Evolutionary conservation across 2,329 filamentous ascomycete species (phyloP).

Genomic region (Myriosclerotinia curreyana): DNA sequence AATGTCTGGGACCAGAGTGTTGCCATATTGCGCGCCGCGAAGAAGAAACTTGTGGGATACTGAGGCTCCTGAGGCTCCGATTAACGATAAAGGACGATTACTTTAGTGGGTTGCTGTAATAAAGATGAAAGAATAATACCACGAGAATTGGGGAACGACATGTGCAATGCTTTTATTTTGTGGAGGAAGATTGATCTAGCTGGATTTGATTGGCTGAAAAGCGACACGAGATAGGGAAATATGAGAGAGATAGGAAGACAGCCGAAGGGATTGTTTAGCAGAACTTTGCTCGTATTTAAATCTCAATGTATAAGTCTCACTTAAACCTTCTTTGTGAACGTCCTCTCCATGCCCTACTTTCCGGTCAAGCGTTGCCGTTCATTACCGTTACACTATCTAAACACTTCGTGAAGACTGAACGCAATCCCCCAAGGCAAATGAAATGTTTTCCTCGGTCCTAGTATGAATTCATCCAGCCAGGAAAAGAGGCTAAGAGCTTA

Average conservation of each 20-base stretch:
- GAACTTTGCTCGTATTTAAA: background rate
- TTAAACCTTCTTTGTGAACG: background rate
- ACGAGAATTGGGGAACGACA: background rate
- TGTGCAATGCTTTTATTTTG: background rate
- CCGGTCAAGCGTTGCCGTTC: background rate
- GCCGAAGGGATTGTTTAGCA: background rate
- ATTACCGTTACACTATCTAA: background rate
- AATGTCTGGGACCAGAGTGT: conserved; percentile 23
- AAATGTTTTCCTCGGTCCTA: too few species aligned
- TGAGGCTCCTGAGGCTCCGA: background rate
- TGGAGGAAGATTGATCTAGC: background rate
- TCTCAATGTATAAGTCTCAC: background rate
- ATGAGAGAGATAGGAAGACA: background rate
- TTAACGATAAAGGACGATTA: background rate
- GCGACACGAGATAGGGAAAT: background rate
- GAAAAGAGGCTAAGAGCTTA: background rate
- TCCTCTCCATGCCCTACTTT: background rate
- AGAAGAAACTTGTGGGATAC: conserved; percentile 21
- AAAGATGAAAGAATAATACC: background rate
- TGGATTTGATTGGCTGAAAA: background rate
- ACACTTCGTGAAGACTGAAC: background rate
- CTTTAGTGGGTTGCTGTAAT: background rate
- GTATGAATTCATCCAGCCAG: background rate
- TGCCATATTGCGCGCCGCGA: conserved; percentile 18
- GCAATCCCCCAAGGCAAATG: background rate